phyloP scores from a whole-genome alignment of 805 yeast species.

The Starmerella cellae region DNA sequence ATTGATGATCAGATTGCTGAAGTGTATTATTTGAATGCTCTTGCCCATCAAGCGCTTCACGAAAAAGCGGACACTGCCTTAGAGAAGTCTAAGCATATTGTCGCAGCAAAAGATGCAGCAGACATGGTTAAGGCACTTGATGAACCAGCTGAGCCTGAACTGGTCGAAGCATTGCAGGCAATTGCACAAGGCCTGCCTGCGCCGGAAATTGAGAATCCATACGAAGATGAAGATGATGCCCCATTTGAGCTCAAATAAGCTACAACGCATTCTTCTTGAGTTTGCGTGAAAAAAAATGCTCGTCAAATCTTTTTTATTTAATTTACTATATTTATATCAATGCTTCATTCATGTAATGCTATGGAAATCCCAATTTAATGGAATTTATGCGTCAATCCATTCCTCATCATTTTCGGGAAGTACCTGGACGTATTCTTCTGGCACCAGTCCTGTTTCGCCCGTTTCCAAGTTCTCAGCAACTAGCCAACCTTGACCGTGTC shows the following conservation, averaged over 20 bases:
- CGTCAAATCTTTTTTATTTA: neutral
- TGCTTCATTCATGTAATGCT: neutral
- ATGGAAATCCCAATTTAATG: neutral
- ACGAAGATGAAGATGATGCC: slow-evolving; percentile 12
- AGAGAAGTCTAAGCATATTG: slow-evolving; percentile 28
- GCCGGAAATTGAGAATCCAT: slow-evolving; percentile 29
- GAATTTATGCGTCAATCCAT: slow-evolving; percentile 14
- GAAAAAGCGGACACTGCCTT: slow-evolving; percentile 1
- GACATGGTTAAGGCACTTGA: slow-evolving; percentile 26
- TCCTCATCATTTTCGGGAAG: slow-evolving; percentile 22
- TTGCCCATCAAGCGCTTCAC: slow-evolving; percentile 36
- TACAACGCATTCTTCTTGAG: too few relatives aligned
- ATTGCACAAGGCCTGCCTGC: slow-evolving; percentile 47
- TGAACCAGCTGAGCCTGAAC: slow-evolving; percentile 14
- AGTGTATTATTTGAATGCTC: slow-evolving; percentile 68
- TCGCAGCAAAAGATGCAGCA: slow-evolving; percentile 31
- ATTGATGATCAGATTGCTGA: slow-evolving; percentile 79
- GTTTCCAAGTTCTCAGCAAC: slow-evolving; percentile 70
- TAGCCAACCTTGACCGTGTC: slow-evolving; percentile 98
- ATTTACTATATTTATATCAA: neutral
- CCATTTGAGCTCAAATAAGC: neutral
- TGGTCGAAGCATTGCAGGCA: slow-evolving; percentile 39
- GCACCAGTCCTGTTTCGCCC: slow-evolving; percentile 82
- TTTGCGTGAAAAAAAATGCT: neutral
- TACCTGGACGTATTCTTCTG: slow-evolving; percentile 79